phyloP scores from a whole-genome alignment of 2,329 filamentous ascomycete genomes.

The Aspergillus novofumigatus region DNA sequence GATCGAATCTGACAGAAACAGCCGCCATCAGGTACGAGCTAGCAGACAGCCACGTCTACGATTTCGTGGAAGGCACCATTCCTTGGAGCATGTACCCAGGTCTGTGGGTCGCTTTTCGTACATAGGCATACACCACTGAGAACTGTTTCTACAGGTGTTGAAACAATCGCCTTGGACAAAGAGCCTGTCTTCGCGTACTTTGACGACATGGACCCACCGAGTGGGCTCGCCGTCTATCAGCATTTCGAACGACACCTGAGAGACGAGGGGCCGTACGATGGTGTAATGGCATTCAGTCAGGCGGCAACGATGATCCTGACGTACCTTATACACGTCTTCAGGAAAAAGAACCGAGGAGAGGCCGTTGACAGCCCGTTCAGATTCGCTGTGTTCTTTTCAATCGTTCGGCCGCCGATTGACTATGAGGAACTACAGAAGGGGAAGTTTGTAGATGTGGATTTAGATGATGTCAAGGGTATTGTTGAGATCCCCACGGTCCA shows the following conservation, averaged over 20 bases:
- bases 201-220: neutral
- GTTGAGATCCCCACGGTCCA: slow-evolving; percentile 14
- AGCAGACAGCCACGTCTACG: slow-evolving; percentile 15
- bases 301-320: slow-evolving; percentile 19
- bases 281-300: slow-evolving; percentile 24
- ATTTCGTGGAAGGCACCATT: slow-evolving; percentile 18
- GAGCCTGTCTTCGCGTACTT: slow-evolving; percentile 8
- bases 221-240: neutral
- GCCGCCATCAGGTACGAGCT: slow-evolving; percentile 21
- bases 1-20: neutral
- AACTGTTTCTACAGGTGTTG: neutral
- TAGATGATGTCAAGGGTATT: neutral
- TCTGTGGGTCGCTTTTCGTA: neutral
- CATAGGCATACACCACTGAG: neutral
- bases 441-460: neutral
- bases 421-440: neutral
- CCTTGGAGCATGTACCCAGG: slow-evolving; percentile 12
- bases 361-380: slow-evolving; percentile 15
- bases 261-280: slow-evolving; percentile 26
- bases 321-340: slow-evolving; percentile 11
- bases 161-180: slow-evolving; percentile 1
- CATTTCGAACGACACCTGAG: slow-evolving; percentile 15
- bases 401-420: slow-evolving; percentile 3
- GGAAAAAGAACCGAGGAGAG: slow-evolving; percentile 1
- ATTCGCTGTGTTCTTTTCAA: slow-evolving; percentile 22